These are phyloP conservation scores for Emmonsiellopsis sp. DNA, from an alignment of 2,329 filamentous ascomycete species.

Conservation along the genomic window DNA sequence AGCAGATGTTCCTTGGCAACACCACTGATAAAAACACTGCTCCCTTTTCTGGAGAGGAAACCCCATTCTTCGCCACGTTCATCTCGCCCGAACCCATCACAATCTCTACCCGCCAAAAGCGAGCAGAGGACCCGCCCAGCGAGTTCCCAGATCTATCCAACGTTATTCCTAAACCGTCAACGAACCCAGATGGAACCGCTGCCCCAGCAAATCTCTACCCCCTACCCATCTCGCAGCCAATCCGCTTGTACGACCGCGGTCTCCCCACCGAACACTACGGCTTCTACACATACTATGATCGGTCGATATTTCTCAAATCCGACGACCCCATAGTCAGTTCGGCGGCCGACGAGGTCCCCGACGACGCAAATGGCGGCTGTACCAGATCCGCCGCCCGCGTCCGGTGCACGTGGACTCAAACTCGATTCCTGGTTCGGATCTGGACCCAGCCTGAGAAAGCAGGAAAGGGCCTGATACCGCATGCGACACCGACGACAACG, in stretches of 20 bases:
- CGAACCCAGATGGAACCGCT: constrained; percentile 62
- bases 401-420: constrained; percentile 52
- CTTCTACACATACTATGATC: constrained; percentile 87
- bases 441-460: constrained; percentile 43
- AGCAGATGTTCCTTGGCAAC: constrained; percentile 75
- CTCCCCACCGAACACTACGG: constrained; percentile 77
- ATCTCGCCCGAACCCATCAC: constrained; percentile 36
- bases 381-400: constrained; percentile 36
- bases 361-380: constrained; percentile 44
- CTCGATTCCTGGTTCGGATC: constrained; percentile 53
- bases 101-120: constrained; percentile 6
- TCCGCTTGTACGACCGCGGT: constrained; percentile 78
- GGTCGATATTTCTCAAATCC: constrained; percentile 71
- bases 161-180: constrained; percentile 54
- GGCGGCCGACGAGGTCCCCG: constrained; percentile 30
- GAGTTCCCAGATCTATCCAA: constrained; percentile 39
- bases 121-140: constrained; percentile 6
- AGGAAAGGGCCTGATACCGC: constrained; percentile 18
- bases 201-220: constrained; percentile 65
- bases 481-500: constrained; percentile 12
- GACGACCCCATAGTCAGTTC: constrained; percentile 39
- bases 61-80: constrained; percentile 80
- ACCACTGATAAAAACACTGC: constrained; percentile 67
- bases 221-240: constrained; percentile 58
- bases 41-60: constrained; percentile 71